phyloP scores from a whole-genome alignment of 164 flowering plant genomes.

The Kingdonia uniflora region DNA sequence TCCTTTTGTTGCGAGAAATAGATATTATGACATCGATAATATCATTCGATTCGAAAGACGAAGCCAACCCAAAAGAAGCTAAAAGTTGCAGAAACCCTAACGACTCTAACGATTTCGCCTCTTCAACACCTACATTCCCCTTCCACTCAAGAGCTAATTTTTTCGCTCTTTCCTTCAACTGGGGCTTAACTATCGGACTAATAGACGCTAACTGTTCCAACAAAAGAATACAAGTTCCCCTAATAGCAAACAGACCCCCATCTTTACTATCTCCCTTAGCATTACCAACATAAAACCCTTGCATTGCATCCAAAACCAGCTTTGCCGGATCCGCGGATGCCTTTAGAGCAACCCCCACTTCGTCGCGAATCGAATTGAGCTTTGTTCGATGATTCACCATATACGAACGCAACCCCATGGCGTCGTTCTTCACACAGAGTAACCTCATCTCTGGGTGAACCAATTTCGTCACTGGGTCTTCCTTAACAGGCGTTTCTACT shows the following conservation, averaged over 20 bases:
- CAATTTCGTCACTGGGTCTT: background rate
- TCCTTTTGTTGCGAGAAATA: slow-evolving; percentile 17
- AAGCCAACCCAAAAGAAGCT: slow-evolving; percentile 33
- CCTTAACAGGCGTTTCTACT: background rate
- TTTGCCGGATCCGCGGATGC: slow-evolving; percentile 37
- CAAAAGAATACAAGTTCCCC: slow-evolving; percentile 28
- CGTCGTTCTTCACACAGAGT: slow-evolving; percentile 48
- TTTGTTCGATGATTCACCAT: slow-evolving; percentile 23
- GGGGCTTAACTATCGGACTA: slow-evolving; percentile 9
- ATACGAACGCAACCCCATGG: slow-evolving; percentile 32
- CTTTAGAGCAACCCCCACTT: slow-evolving; percentile 35
- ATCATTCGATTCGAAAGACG: slow-evolving; percentile 26
- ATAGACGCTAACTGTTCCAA: slow-evolving; percentile 33
- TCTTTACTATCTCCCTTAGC: slow-evolving; percentile 3
- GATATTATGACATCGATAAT: slow-evolving; percentile 27
- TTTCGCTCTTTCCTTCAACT: slow-evolving; percentile 34
- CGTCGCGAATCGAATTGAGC: slow-evolving; percentile 15
- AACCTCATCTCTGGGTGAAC: slow-evolving; percentile 27
- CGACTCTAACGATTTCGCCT: slow-evolving; percentile 24
- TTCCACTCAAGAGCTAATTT: slow-evolving; percentile 51
- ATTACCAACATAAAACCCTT: slow-evolving; percentile 21
- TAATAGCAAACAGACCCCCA: slow-evolving; percentile 2
- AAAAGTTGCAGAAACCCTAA: slow-evolving; percentile 46
- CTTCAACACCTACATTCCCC: slow-evolving; percentile 21
- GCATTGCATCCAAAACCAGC: slow-evolving; percentile 50